phyloP scores from a whole-genome alignment of 441 rosid genomes.

The Euphorbia schlechtendalii region DNA sequence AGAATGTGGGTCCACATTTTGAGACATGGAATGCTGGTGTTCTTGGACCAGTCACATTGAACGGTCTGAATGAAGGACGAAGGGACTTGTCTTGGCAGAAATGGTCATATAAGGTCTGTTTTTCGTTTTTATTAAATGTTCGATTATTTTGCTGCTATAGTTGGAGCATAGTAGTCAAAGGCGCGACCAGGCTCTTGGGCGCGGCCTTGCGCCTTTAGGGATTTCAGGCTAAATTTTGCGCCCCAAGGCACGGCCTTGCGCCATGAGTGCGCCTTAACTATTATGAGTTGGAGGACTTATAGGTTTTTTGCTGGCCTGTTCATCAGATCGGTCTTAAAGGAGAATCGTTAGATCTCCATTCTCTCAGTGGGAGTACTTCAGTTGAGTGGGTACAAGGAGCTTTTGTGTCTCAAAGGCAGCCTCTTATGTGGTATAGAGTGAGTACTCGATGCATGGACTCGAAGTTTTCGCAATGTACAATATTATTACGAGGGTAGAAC shows the following conservation, averaged over 20 bases:
- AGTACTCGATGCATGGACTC: conserved; percentile 16
- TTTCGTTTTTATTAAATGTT: background rate
- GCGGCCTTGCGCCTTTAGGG: no score
- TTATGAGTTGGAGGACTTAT: conserved; percentile 11
- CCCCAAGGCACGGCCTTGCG: no score
- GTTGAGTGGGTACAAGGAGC: conserved; percentile 91
- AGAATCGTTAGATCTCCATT: conserved; percentile 81
- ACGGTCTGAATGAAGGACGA: conserved; percentile 70
- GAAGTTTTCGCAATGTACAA: background rate
- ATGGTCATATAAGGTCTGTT: conserved; percentile 84
- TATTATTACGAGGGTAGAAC: background rate
- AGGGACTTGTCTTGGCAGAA: conserved; percentile 94
- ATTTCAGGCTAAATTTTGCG: no score
- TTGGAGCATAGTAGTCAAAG: no score
- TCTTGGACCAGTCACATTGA: conserved; percentile 81
- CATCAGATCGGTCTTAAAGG: conserved; percentile 85
- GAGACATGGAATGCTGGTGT: conserved; percentile 97
- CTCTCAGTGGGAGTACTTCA: conserved; percentile 73
- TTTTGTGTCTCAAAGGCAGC: conserved; percentile 65
- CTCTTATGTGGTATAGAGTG: conserved; percentile 93
- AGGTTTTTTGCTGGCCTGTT: conserved; percentile 9
- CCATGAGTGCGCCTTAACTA: no score
- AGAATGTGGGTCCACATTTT: conserved; percentile 97
- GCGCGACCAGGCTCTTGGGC: no score
- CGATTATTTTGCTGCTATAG: background rate